Evolutionary conservation across 805 yeast genomes (phyloP).

Genomic region (Candida sanyiensis): DNA sequence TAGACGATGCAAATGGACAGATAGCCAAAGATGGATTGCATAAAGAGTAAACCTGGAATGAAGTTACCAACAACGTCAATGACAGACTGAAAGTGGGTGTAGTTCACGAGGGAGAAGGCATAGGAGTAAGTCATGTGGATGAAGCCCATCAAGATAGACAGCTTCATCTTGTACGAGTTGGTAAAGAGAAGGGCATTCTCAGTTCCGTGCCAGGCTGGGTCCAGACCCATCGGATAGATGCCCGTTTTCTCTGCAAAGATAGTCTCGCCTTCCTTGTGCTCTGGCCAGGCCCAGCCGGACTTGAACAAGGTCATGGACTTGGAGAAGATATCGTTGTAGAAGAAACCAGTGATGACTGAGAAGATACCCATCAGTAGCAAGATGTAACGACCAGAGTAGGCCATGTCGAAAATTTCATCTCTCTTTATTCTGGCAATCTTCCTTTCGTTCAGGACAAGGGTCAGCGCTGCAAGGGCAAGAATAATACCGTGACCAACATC

Average conservation of each 20-base stretch:
- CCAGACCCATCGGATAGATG: slow-evolving; percentile 80
- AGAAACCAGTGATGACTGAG: slow-evolving; percentile 90
- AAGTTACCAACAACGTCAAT: slow-evolving; percentile 91
- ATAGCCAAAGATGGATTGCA: slow-evolving; percentile 94
- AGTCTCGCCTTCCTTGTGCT: slow-evolving; percentile 56
- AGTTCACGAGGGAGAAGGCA: slow-evolving; percentile 78
- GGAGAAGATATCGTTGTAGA: slow-evolving; percentile 92
- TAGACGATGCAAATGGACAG: slow-evolving; percentile 79
- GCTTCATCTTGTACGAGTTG: slow-evolving; percentile 95
- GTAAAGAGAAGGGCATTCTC: slow-evolving; percentile 87
- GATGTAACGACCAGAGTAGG: slow-evolving; percentile 87
- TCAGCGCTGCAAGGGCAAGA: slow-evolving; percentile 65
- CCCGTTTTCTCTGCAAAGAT: slow-evolving; percentile 63
- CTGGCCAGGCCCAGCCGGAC: slow-evolving; percentile 95
- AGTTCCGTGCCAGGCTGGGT: slow-evolving; percentile 95
- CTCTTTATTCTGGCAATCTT: slow-evolving; percentile 61
- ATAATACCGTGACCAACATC: slow-evolving; percentile 95
- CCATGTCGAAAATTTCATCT: slow-evolving; percentile 97
- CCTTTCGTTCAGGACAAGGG: slow-evolving; percentile 68
- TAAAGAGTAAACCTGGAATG: slow-evolving; percentile 86
- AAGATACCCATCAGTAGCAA: slow-evolving; percentile 87
- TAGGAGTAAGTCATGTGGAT: slow-evolving; percentile 90
- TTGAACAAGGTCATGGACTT: slow-evolving; percentile 79
- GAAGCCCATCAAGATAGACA: slow-evolving; percentile 92
- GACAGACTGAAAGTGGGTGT: slow-evolving; percentile 55